A percentile compares a stretch with the other conserved stretches of the same genome.
Conservation (phyloP, 495 filamentous ascomycete genomes). For the Tuber aestivum region DNA sequence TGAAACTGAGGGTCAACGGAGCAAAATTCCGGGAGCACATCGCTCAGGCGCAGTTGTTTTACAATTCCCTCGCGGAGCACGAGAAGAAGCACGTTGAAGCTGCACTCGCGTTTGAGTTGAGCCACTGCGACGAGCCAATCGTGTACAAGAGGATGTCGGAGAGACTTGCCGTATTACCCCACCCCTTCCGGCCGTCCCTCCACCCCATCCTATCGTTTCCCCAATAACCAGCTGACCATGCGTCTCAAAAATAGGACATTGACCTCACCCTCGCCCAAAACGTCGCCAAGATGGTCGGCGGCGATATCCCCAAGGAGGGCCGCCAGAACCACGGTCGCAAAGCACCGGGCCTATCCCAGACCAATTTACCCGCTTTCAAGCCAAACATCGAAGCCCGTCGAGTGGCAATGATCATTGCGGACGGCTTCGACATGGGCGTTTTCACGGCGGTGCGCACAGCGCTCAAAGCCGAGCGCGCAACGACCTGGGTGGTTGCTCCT, state of each 20-base stretch:
- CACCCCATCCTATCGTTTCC: not conserved
- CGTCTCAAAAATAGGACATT: constrained; percentile 49
- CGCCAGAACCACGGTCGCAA: constrained; percentile 61
- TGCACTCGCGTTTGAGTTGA: constrained; percentile 76
- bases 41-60: constrained; percentile 65
- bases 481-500: constrained; percentile 66
- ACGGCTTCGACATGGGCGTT: constrained; percentile 66
- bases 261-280: constrained; percentile 64
- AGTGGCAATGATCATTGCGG: constrained; percentile 72
- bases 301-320: constrained; percentile 52
- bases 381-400: constrained; percentile 66
- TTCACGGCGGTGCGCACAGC: constrained; percentile 61
- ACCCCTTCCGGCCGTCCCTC: not conserved
- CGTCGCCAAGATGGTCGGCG: constrained; percentile 66
- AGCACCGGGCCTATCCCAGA: constrained; percentile 59
- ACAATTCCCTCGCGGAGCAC: constrained; percentile 65
- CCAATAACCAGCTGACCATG: not conserved
- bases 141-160: constrained; percentile 70
- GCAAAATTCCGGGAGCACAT: constrained; percentile 75
- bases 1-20: constrained; percentile 63
- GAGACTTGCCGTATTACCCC: constrained; percentile 50
- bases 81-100: constrained; percentile 67
- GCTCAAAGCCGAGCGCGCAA: constrained; percentile 56
- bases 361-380: constrained; percentile 56
- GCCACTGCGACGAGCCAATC: constrained; percentile 79